Evolutionary conservation across 805 yeast genomes (phyloP).

Genomic region (Nakazawaea pomicola): DNA sequence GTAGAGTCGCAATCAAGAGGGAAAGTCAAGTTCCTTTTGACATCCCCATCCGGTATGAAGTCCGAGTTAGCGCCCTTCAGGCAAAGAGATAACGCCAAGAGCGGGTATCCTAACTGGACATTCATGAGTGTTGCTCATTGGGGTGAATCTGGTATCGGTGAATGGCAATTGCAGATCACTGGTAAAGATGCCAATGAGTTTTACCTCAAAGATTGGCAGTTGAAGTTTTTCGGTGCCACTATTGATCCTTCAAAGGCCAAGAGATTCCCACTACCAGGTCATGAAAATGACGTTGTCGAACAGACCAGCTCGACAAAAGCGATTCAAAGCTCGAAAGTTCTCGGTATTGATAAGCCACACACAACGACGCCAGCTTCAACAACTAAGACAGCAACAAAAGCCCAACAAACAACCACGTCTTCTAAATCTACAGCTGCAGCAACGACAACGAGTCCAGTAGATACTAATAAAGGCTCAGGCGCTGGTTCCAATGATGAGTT

Average conservation of each 20-base stretch:
- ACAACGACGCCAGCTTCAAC: conserved; percentile 13
- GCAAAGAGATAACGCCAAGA: conserved; percentile 44
- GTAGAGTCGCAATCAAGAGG: conserved; percentile 68
- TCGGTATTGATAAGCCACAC: conserved; percentile 1
- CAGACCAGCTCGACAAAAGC: conserved; percentile 11
- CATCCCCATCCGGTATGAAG: conserved; percentile 69
- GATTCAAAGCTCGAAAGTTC: conserved; percentile 8
- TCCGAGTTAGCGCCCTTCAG: conserved; percentile 74
- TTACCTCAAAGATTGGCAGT: conserved; percentile 62
- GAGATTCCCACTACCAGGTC: conserved; percentile 28
- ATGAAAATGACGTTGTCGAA: conserved; percentile 10
- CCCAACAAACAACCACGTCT: conserved; percentile 13
- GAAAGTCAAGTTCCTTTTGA: conserved; percentile 53
- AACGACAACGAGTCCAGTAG: conserved; percentile 15
- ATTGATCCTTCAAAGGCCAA: conserved; percentile 59
- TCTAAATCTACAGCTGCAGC: conserved; percentile 11
- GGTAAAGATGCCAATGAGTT: conserved; percentile 31
- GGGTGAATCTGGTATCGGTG: conserved; percentile 81
- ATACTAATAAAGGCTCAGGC: conserved; percentile 17
- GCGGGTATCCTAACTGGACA: conserved; percentile 78
- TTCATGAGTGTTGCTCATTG: conserved; percentile 98
- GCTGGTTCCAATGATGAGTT: conserved; percentile 11
- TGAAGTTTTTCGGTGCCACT: conserved; percentile 79
- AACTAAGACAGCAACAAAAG: conserved; percentile 12
- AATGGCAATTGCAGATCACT: conserved; percentile 72